A percentile compares a stretch with the other conserved stretches of the same genome.
These are phyloP conservation scores for Tylopilus sp. DNA, from an alignment of 1,284 basidiomycete genomes.

Conservation along the genomic window DNA sequence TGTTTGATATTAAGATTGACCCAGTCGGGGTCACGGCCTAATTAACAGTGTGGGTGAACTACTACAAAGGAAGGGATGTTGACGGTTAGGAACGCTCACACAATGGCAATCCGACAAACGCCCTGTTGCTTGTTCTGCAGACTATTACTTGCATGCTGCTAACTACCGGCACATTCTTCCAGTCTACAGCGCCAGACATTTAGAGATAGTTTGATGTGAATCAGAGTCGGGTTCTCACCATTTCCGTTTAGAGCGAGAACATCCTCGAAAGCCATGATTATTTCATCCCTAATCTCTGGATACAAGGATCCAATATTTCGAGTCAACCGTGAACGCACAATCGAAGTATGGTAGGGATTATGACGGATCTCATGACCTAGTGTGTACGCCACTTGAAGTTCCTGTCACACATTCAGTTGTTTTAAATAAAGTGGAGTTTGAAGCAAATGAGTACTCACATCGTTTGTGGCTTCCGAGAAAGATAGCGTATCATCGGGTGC, in stretches of 20 bases:
- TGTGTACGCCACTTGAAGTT: slow-evolving; percentile 19
- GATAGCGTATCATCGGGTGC: slow-evolving; percentile 53
- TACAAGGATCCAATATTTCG: slow-evolving; percentile 40
- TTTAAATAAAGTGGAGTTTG: too few relatives aligned
- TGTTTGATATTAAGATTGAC: slow-evolving; percentile 47
- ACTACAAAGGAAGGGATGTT: background rate
- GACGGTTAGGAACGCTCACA: slow-evolving; percentile 37
- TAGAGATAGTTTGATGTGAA: too few relatives aligned
- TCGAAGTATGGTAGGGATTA: slow-evolving; percentile 41
- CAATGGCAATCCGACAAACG: slow-evolving; percentile 53
- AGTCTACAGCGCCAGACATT: slow-evolving; percentile 33
- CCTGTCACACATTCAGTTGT: too few relatives aligned
- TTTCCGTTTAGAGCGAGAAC: slow-evolving; percentile 24
- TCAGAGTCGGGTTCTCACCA: slow-evolving; percentile 15
- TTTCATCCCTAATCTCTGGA: slow-evolving; percentile 46
- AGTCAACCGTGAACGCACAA: slow-evolving; percentile 42
- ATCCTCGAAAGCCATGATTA: slow-evolving; percentile 41
- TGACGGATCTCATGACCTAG: slow-evolving; percentile 35
- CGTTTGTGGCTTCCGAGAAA: slow-evolving; percentile 42
- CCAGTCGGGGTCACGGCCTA: slow-evolving; percentile 55
- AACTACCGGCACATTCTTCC: slow-evolving; percentile 39
- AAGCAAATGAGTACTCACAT: slow-evolving; percentile 35
- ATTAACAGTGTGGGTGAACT: background rate
- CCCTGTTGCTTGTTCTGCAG: slow-evolving; percentile 47
- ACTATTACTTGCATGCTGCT: slow-evolving; percentile 39